Percentiles rank a stretch among this genome's conserved stretches.
Conservation (phyloP, 129 eudicot species). For the Artemisia argyi region DNA sequence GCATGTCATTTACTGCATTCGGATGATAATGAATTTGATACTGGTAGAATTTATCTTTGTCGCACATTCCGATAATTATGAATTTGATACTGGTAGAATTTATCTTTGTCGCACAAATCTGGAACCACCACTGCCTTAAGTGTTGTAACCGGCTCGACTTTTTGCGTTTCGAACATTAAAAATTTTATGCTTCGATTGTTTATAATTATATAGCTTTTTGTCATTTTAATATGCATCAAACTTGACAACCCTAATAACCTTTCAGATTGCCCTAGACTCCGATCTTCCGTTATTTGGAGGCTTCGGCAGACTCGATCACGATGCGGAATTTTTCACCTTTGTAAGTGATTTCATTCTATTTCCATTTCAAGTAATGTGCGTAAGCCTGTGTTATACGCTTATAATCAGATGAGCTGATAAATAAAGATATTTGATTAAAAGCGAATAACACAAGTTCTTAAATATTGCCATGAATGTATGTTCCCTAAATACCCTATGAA, state of each 20-base stretch:
- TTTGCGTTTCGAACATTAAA: no score
- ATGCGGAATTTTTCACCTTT: constrained; percentile 76
- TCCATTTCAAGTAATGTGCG: neutral
- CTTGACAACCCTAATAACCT: constrained; percentile 13
- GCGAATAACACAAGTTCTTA: neutral
- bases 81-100: no score
- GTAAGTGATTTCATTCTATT: constrained; percentile 49
- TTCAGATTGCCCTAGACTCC: constrained; percentile 85
- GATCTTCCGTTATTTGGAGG: constrained; percentile 88
- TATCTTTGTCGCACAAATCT: no score
- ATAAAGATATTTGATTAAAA: neutral
- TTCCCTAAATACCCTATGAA: neutral
- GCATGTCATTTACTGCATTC: no score
- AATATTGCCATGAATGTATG: neutral
- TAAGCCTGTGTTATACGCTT: neutral
- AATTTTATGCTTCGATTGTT: neutral
- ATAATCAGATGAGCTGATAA: neutral
- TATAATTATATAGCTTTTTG: neutral
- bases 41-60: no score
- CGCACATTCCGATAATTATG: no score
- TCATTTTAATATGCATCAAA: neutral
- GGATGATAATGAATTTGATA: no score
- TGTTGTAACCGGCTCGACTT: no score
- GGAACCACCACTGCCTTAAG: no score
- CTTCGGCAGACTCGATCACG: constrained; percentile 68